Base-by-base conservation (phyloP, 495 filamentous ascomycete genomes). In the Xylaria acuta region DNA sequence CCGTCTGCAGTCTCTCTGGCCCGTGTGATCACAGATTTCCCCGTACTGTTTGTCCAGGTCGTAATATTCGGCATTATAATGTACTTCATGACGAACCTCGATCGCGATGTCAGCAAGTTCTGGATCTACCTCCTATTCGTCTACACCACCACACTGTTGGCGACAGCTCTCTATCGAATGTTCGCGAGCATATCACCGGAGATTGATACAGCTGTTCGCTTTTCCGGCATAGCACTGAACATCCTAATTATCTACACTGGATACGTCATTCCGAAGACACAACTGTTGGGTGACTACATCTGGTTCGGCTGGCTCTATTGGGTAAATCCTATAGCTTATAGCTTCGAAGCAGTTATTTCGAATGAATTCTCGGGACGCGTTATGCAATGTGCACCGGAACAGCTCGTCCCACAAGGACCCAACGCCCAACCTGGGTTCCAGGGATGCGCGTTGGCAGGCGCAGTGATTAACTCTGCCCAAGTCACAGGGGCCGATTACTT, bases 101-200 rank as follows among this genome's bases (percentile, higher is more conserved):
- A 92, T 72, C 80, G 90, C 32, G 82, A 87, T 16, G 91, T 83
- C 1, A 89, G 89, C 43, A 92, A 93, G 72, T 94, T 92, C 81
- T 93, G 85, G 79, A 93, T 92, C 72, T 93, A 90, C 79, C 85
- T 90, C 78, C 80, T 94, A 0, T 92, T 93, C 76, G 87, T 93
- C 41, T 93, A 91, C 76, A 86, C 86, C 14, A 92, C 83, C 1
- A 92, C 91, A 0, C 86, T 94, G 63, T 87, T 86, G 73, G 85
- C 93, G 47, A 93, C 91, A 0, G 84, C 91, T 8, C 72, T 94
- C 36, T 94, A 92, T 75, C 89, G 92, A 18, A 93, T 93, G 91
- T 92, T 94, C 74, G 92, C 91, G 1, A 86, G 90, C 8, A 78
- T 94, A 7, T 93, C 90, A 3, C 90, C 91, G 0, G 88, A 86